Evolutionary conservation across 2,329 filamentous ascomycete genomes (phyloP).

Genomic region (Metarhizium robertsii): DNA sequence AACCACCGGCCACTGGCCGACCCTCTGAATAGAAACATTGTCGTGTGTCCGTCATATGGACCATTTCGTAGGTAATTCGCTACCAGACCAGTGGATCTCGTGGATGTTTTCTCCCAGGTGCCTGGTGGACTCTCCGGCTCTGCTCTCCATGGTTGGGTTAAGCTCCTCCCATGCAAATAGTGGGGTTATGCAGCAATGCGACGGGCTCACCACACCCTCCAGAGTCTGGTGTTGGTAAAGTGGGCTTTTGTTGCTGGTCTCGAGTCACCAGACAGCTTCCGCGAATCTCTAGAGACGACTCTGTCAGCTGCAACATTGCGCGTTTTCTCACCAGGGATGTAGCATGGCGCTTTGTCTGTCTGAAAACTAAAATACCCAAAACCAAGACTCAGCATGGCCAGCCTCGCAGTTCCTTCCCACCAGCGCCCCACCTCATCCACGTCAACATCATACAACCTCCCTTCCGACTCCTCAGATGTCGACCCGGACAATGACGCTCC

Average conservation of each 20-base stretch:
- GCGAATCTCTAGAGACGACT: background rate
- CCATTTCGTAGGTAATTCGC: background rate
- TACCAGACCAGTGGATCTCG: background rate
- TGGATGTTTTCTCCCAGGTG: too few relatives aligned
- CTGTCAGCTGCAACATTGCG: background rate
- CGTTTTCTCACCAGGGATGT: slow-evolving; percentile 1
- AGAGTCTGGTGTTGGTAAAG: background rate
- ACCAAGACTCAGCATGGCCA: slow-evolving; percentile 12
- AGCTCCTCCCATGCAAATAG: slow-evolving; percentile 9
- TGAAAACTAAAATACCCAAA: background rate
- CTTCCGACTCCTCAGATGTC: slow-evolving; percentile 14
- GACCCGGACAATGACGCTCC: slow-evolving; percentile 51
- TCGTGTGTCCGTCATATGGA: too few relatives aligned
- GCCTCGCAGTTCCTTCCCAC: slow-evolving; percentile 19
- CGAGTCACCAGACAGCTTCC: too few relatives aligned
- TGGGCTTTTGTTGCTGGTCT: background rate
- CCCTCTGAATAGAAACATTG: too few relatives aligned
- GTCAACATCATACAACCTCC: slow-evolving; percentile 6
- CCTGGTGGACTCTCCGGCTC: too few relatives aligned
- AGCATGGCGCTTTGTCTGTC: background rate
- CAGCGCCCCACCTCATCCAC: slow-evolving; percentile 12
- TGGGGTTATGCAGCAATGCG: slow-evolving; percentile 12
- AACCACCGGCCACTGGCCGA: too few relatives aligned
- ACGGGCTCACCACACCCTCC: background rate
- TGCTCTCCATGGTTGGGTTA: background rate